Percentiles rank a stretch among this genome's conserved stretches.
Conservation (phyloP, 108 stramenopile species). For the Cyclostephanos tholiformis region DNA sequence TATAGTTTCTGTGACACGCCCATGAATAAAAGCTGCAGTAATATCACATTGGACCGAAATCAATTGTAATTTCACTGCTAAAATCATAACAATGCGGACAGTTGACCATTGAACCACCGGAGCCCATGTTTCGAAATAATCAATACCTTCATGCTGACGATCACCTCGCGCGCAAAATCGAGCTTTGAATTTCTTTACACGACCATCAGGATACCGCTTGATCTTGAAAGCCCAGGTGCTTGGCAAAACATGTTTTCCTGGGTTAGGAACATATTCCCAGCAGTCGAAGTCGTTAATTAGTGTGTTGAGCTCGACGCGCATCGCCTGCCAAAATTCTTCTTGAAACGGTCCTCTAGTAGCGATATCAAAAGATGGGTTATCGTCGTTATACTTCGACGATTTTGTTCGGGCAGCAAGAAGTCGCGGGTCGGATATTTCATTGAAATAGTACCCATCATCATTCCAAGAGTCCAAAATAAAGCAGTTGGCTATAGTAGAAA, state of each 20-base stretch:
- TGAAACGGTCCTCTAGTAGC: too few species aligned
- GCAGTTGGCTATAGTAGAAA: constrained; percentile 30
- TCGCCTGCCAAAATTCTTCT: too few species aligned
- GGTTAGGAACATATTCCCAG: too few species aligned
- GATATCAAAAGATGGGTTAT: too few species aligned
- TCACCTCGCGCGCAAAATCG: constrained; percentile 52
- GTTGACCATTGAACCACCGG: constrained; percentile 57
- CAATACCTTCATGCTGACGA: constrained; percentile 26
- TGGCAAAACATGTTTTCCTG: too few species aligned
- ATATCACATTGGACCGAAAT: constrained; percentile 21
- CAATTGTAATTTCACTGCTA: constrained; percentile 1
- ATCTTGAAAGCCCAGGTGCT: too few species aligned
- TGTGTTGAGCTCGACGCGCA: constrained; percentile 24
- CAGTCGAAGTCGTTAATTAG: constrained; percentile 19
- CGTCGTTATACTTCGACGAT: too few species aligned
- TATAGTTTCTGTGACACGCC: constrained; percentile 47
- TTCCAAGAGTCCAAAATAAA: constrained; percentile 12
- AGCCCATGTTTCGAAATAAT: constrained; percentile 46
- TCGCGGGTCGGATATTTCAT: too few species aligned
- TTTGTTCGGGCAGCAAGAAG: too few species aligned
- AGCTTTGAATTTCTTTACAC: too few species aligned
- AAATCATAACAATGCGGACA: constrained; percentile 28
- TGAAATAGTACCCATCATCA: constrained; percentile 2
- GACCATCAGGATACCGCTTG: constrained; percentile 40
- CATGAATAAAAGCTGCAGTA: too few species aligned